Percentiles rank a stretch among this genome's conserved stretches.
These are phyloP conservation scores for Citrullus mucosospermus DNA, from an alignment of 306 rosid species.

Conservation along the genomic window DNA sequence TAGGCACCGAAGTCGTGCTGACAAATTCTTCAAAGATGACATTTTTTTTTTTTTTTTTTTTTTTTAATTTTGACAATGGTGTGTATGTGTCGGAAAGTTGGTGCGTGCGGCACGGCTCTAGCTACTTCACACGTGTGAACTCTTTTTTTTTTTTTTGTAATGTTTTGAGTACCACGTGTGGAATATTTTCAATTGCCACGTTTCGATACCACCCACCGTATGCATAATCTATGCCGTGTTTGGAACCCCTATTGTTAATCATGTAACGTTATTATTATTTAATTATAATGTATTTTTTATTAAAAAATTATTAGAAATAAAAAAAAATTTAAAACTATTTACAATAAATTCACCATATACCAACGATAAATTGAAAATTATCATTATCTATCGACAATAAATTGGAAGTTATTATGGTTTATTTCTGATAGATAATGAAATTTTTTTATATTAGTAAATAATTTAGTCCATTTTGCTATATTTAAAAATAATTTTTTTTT, in stretches of 20 bases:
- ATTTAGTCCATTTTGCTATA: too few relatives aligned
- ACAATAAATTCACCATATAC: too few relatives aligned
- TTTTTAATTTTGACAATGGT: background rate
- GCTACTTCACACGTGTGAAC: background rate
- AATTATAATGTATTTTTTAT: background rate
- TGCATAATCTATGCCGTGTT: background rate
- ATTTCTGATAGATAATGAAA: too few relatives aligned
- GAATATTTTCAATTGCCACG: background rate
- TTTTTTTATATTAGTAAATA: too few relatives aligned
- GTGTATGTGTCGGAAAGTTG: background rate
- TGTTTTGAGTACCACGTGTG: background rate
- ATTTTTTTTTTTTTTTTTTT: background rate
- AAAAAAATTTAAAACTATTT: too few relatives aligned
- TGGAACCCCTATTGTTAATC: background rate
- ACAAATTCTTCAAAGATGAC: background rate
- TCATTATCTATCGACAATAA: too few relatives aligned
- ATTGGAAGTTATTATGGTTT: too few relatives aligned
- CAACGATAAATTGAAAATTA: too few relatives aligned
- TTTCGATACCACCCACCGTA: background rate
- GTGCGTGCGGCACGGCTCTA: background rate
- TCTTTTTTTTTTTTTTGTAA: too few relatives aligned
- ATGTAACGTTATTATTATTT: background rate
- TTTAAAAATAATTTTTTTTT: too few relatives aligned
- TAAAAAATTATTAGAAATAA: too few relatives aligned
- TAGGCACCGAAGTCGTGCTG: slow-evolving; percentile 4